A percentile compares a stretch with the other conserved stretches of the same genome.
Conservation (phyloP, 2,329 filamentous ascomycete species). For the Chaetomium sp. region DNA sequence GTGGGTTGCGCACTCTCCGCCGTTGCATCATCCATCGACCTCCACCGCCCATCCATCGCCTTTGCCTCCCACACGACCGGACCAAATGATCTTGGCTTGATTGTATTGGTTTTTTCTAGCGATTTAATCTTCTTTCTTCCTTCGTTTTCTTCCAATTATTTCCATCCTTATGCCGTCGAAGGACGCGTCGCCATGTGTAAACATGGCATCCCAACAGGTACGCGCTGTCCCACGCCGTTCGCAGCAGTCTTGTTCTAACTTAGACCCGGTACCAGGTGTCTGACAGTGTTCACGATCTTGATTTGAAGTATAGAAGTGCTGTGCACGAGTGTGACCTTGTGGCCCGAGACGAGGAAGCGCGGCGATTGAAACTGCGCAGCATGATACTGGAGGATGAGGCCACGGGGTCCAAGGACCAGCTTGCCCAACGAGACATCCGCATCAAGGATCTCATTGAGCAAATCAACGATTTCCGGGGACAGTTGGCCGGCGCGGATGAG, state of each 20-base stretch:
- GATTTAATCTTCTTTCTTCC: no score
- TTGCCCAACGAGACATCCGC: conserved; percentile 54
- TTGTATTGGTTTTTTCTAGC: no score
- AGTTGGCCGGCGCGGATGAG: conserved; percentile 40
- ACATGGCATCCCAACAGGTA: conserved; percentile 35
- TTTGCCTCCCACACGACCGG: not conserved
- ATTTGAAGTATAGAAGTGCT: conserved; percentile 62
- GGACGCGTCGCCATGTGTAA: conserved; percentile 26
- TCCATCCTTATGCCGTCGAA: conserved; percentile 21
- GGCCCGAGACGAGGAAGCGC: conserved; percentile 66
- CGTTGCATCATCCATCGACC: not conserved
- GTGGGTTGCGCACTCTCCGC: conserved; percentile 1
- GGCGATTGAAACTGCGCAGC: conserved; percentile 61
- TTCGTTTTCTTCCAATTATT: not conserved
- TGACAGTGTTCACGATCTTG: conserved; percentile 49
- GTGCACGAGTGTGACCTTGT: conserved; percentile 60
- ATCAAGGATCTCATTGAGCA: conserved; percentile 42
- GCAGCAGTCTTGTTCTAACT: not conserved
- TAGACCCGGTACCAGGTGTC: conserved; percentile 32
- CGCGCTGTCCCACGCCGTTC: not conserved
- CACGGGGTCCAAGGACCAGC: conserved; percentile 56
- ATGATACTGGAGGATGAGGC: conserved; percentile 72
- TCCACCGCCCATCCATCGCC: conserved; percentile 2
- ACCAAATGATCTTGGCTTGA: no score
- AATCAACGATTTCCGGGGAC: conserved; percentile 34